A percentile compares a stretch with the other conserved stretches of the same genome.
Conservation (phyloP, 352 stramenopile genomes). For the Phytophthora brassicae region DNA sequence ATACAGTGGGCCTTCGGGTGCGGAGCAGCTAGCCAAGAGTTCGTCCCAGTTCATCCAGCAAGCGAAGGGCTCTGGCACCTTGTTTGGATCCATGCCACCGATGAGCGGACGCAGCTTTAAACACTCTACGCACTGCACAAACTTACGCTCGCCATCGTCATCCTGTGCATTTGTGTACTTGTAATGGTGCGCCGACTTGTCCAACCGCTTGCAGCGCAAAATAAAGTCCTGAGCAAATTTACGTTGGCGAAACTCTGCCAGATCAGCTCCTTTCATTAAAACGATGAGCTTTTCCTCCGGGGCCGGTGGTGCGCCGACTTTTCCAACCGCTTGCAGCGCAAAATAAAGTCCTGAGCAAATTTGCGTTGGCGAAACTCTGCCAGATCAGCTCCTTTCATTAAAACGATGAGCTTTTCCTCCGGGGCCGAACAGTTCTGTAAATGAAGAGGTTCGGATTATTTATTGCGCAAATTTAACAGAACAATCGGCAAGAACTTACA, state of each 20-base stretch:
- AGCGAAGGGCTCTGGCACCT: slow-evolving; percentile 72
- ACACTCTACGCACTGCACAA: slow-evolving; percentile 71
- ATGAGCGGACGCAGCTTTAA: slow-evolving; percentile 75
- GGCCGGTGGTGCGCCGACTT: slow-evolving; percentile 57
- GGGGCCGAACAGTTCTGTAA: slow-evolving; percentile 71
- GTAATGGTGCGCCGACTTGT: slow-evolving; percentile 66
- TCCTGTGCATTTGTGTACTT: slow-evolving; percentile 65
- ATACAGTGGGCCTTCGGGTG: slow-evolving; percentile 49
- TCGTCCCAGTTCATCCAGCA: slow-evolving; percentile 90
- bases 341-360: slow-evolving; percentile 65
- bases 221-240: slow-evolving; percentile 69
- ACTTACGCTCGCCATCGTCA: slow-evolving; percentile 67
- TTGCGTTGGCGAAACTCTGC: slow-evolving; percentile 64
- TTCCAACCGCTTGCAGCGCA: slow-evolving; percentile 77
- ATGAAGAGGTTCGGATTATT: neutral
- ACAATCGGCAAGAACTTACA: slow-evolving; percentile 32
- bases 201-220: slow-evolving; percentile 73
- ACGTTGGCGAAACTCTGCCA: slow-evolving; percentile 63
- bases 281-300: slow-evolving; percentile 69
- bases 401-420: slow-evolving; percentile 67
- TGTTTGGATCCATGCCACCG: slow-evolving; percentile 69
- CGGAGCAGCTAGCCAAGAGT: slow-evolving; percentile 75
- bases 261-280: slow-evolving; percentile 66
- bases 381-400: slow-evolving; percentile 70
- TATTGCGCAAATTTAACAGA: neutral